Percentiles rank a stretch among this genome's conserved stretches.
These are phyloP conservation scores for Trichosporon sp. DNA, from an alignment of 1,284 basidiomycete genomes.

Conservation along the genomic window DNA sequence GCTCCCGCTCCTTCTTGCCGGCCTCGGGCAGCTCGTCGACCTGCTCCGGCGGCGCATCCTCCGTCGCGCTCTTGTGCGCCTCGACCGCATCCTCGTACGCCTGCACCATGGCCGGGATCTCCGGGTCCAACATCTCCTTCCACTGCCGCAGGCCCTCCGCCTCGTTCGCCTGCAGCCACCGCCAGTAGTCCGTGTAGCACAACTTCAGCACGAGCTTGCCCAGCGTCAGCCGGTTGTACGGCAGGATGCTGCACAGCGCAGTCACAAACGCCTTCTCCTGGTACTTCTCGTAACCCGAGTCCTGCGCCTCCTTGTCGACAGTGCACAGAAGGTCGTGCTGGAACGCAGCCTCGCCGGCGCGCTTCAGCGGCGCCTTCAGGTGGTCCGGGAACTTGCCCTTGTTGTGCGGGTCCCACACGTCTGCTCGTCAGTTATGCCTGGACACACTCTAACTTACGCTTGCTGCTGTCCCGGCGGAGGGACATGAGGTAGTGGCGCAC, in stretches of 20 bases:
- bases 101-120: conserved; percentile 14
- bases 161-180: conserved; percentile 34
- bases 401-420: conserved; percentile 39
- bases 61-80: conserved; percentile 6
- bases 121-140: conserved; percentile 22
- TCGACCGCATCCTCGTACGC: conserved; percentile 9
- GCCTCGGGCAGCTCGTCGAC: conserved; percentile 8
- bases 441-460: conserved; percentile 22
- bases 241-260: conserved; percentile 34
- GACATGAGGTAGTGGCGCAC: conserved; percentile 23
- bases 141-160: conserved; percentile 25
- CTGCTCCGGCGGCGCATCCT: conserved; percentile 12
- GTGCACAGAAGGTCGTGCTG: conserved; percentile 54
- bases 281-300: conserved; percentile 14
- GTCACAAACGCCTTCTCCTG: conserved; percentile 33
- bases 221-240: conserved; percentile 48
- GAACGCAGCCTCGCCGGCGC: conserved; percentile 73
- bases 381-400: conserved; percentile 83
- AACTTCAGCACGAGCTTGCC: conserved; percentile 41
- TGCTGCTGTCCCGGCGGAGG: conserved; percentile 24
- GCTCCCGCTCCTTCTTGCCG: conserved; percentile 19
- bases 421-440: conserved; percentile 13
- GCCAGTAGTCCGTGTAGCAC: conserved; percentile 30
- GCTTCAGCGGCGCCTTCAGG: conserved; percentile 67
- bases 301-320: conserved; percentile 24